Percentiles rank a stretch among this genome's conserved stretches.
These are phyloP conservation scores for Chondrostereum purpureum DNA, from an alignment of 1,284 basidiomycete genomes.

Conservation along the genomic window DNA sequence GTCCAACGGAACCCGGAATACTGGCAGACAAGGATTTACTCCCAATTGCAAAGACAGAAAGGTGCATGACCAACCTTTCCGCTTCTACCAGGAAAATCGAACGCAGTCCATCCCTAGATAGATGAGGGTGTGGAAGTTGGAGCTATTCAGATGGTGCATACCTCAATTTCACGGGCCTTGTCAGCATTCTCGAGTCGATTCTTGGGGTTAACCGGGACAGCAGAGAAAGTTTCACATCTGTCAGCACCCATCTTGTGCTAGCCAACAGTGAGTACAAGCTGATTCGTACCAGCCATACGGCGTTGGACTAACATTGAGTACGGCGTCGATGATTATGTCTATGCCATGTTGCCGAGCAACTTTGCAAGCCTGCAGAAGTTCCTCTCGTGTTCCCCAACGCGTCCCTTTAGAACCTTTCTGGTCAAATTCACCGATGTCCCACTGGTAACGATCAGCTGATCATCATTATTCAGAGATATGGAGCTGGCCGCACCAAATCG, in stretches of 20 bases:
- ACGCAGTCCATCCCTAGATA: slow-evolving; percentile 89
- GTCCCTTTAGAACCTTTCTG: slow-evolving; percentile 78
- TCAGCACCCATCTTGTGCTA: slow-evolving; percentile 86
- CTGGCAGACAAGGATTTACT: too few species aligned
- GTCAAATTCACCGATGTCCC: slow-evolving; percentile 91
- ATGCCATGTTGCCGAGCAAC: slow-evolving; percentile 52
- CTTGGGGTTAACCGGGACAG: slow-evolving; percentile 65
- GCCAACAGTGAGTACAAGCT: slow-evolving; percentile 1
- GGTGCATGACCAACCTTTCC: slow-evolving; percentile 61
- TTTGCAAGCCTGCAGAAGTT: slow-evolving; percentile 65
- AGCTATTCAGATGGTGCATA: slow-evolving; percentile 20
- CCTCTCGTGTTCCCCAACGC: slow-evolving; percentile 88
- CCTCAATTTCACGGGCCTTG: slow-evolving; percentile 66
- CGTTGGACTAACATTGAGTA: slow-evolving; percentile 59
- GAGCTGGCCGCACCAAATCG: slow-evolving; percentile 50
- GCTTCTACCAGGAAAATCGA: slow-evolving; percentile 74
- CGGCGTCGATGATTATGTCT: slow-evolving; percentile 69
- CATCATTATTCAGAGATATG: background rate
- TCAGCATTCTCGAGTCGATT: slow-evolving; percentile 57
- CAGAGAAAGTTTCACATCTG: slow-evolving; percentile 68
- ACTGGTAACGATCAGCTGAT: slow-evolving; percentile 32
- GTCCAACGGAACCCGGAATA: slow-evolving; percentile 68
- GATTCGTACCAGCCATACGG: too few species aligned
- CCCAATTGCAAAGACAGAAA: too few species aligned
- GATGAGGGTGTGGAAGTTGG: slow-evolving; percentile 2